Evolutionary conservation across 805 yeast species (phyloP).

Genomic region (Cyberlindnera xishuangbannaensis): DNA sequence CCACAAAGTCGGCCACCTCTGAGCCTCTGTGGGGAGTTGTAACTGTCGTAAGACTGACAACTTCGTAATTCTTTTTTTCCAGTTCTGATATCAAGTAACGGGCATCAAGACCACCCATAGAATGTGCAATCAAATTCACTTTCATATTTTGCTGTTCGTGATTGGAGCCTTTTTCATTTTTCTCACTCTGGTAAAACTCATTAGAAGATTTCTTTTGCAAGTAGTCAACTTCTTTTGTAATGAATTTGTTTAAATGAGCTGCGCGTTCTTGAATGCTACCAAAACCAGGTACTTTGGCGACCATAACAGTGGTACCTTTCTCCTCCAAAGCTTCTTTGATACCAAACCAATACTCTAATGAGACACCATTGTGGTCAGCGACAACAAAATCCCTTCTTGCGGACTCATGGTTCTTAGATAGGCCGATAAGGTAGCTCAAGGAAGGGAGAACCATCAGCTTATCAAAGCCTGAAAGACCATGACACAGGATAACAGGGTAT

Average conservation of each 20-base stretch:
- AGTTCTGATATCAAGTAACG: conserved; percentile 64
- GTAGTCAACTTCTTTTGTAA: conserved; percentile 28
- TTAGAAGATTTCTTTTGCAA: conserved; percentile 18
- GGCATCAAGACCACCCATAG: conserved; percentile 92
- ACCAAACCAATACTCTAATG: conserved; percentile 79
- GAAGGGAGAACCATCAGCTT: conserved; percentile 40
- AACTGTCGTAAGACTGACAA: conserved; percentile 74
- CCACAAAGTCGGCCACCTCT: conserved; percentile 68
- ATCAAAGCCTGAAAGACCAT: conserved; percentile 84
- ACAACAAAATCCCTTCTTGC: conserved; percentile 15
- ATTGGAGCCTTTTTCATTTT: conserved; percentile 10
- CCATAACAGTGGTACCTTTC: conserved; percentile 62
- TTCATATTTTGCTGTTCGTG: conserved; percentile 33
- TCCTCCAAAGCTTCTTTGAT: conserved; percentile 53
- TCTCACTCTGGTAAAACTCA: conserved; percentile 23
- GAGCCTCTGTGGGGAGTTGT: conserved; percentile 90
- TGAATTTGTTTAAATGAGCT: conserved; percentile 42
- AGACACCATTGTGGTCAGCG: conserved; percentile 30
- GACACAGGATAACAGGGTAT: conserved; percentile 76
- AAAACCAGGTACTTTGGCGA: conserved; percentile 78
- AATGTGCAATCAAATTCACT: conserved; percentile 77
- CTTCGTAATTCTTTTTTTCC: conserved; percentile 40
- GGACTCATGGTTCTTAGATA: conserved; percentile 11
- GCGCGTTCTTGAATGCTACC: conserved; percentile 74
- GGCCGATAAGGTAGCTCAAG: conserved; percentile 25